Base-by-base conservation (phyloP, 2,329 filamentous ascomycete species). In the Ramichloridium luteum region DNA sequence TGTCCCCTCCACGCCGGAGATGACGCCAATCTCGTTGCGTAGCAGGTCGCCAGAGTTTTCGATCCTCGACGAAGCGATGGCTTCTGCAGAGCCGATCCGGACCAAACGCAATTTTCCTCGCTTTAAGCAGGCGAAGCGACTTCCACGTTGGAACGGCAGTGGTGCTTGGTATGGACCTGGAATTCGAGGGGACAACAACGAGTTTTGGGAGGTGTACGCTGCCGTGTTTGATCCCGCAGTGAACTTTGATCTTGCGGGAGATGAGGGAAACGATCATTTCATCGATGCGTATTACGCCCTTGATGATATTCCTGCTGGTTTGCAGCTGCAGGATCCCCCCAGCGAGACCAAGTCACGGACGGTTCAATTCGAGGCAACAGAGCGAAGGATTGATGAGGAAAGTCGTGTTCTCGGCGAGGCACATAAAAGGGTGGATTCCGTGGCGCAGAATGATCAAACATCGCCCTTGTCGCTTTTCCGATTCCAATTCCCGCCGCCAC, bases 181-280 rank as follows among this genome's bases (percentile, higher is more conserved):
- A n/a, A n/a, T n/a, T n/a, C n/a, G n/a, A n/a, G 31, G 35, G 16
- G 26, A 31, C 12, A 36, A 36, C 12, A 31, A 37, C 16, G 43
- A 35, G n/a, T 13, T 45, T 18, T 53, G 49, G 50, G 44, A 48
- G 27, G 50, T 54, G 10, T 49, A 50, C 25, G 51, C 51, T 22
- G 46, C 40, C 8, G 44, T 54, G 3, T 43, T 47, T 30, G 40
- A 47, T 22, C 36, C 37, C 28, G 22, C 34, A 11, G 11, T 20
- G 5, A 30, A 31, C 17, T 28, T 15, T 30, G 32, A 27, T 5
- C 16, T 15, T 10, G 14, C 15, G 3, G 29, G 28, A 6, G 16
- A 14, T 28, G 30, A n/a, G 23, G n/a, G 25, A n/a, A 32, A 9
- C 13, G 33, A 18, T 15, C 17, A 13, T 17, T 5, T 12, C 8